Evolutionary conservation across 345 rosid genomes (phyloP).

Genomic region (Gossypium turneri): DNA sequence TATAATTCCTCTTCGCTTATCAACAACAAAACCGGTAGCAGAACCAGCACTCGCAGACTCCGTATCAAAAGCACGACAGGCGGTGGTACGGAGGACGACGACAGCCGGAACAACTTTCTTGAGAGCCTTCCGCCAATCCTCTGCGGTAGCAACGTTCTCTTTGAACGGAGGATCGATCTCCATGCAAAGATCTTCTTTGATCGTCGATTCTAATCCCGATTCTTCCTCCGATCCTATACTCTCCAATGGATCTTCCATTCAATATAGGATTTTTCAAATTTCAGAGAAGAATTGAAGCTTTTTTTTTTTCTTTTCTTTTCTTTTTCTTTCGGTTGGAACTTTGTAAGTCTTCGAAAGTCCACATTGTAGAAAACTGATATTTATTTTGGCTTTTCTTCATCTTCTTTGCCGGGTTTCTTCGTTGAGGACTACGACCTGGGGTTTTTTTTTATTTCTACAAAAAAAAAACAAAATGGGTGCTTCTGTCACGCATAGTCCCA

Average conservation of each 20-base stretch:
- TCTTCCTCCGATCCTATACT: slow-evolving; percentile 44
- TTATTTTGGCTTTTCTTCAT: not conserved
- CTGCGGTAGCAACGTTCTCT: slow-evolving; percentile 63
- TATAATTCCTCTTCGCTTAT: slow-evolving; percentile 83
- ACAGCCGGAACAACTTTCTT: slow-evolving; percentile 81
- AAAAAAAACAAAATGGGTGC: not conserved
- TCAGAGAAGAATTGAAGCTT: not conserved
- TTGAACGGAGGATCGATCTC: slow-evolving; percentile 56
- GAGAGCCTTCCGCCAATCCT: slow-evolving; percentile 82
- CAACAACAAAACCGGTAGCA: slow-evolving; percentile 92
- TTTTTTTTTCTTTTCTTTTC: not conserved
- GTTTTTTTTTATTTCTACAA: not conserved
- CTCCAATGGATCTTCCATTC: slow-evolving; percentile 55
- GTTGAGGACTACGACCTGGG: not conserved
- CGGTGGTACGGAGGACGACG: slow-evolving; percentile 77
- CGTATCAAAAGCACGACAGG: slow-evolving; percentile 90
- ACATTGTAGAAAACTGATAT: not conserved
- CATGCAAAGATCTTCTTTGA: slow-evolving; percentile 57
- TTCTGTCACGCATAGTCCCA: no score
- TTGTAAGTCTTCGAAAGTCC: not conserved
- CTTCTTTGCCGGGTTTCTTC: not conserved
- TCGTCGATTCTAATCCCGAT: slow-evolving; percentile 35
- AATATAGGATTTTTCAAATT: not conserved
- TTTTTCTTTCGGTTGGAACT: not conserved
- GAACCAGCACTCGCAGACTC: slow-evolving; percentile 69